Evolutionary conservation across 192 early-diverging fungal genomes (phyloP), one percentile per base, ranked within the genome.

Genomic region (Coemansia sp.): DNA sequence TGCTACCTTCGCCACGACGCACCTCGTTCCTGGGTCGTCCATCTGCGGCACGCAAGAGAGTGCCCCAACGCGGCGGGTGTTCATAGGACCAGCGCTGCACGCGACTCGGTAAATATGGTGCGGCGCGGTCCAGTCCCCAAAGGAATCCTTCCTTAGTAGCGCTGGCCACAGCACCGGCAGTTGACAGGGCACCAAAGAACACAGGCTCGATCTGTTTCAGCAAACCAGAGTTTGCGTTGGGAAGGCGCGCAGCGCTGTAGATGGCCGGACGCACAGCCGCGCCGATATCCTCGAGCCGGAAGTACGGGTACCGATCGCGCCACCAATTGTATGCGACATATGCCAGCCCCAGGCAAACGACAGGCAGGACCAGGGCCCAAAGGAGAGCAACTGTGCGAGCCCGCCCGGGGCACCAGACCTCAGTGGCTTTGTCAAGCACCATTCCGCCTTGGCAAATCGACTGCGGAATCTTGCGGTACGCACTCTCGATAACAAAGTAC

Each of bases 401-500:
- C 23, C 74, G 80, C 16, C 88, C 90, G 20, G 88, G 90, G 20
- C 90, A 92, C 71, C 85, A 87, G 20, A 86, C 84, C 64, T 93
- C 77, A 16, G 74, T 75, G 9, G 84, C 70, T 8, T 64, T 72
- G 33, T 78, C 76, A 18, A 90, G 74, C 25, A 87, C 81, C n/a
- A 86, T 37, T 2, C 94, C 94, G 28, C 87, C 90, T 28, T 70
- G 79, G 66, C 96, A 98, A 52, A 89, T 86, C 2, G 94, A 95
- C 58, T 91, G 84, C 6, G 93, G 86, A 64, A 94, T 90, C 76
- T 93, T 93, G 45, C 93, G 89, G 79, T 96, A 98, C 31, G 94
- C 91, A 26, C 87, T 88, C 21, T 91, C 88, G 34, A 91, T 88
- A 13, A 86, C 69, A 80, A 89, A 94, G 43, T 75, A 87, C 42